Evolutionary conservation across 371 early-diverging fungal genomes (phyloP), one percentile per base, ranked within the genome.

Genomic region (Saksenaea oblongispora): DNA sequence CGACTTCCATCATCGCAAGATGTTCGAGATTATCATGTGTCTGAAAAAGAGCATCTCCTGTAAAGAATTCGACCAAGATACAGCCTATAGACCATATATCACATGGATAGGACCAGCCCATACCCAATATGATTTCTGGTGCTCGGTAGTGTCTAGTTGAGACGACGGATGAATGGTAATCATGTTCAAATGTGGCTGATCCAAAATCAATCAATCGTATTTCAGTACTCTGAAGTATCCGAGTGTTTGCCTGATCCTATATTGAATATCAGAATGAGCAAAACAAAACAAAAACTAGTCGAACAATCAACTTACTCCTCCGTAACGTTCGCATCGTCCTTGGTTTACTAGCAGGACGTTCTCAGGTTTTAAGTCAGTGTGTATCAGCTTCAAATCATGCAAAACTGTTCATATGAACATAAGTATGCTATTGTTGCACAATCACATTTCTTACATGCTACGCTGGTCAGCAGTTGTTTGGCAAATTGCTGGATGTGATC

Each of bases 31-130:
- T 91, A 68, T 95, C 94, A 59, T 94, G 95, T 1, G 95, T 94
- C 67, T 94, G 94, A 72, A 98, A 98, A 56, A 97, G 74, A 0
- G 98, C 97, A 63, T 95, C 94, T 5, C 98, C 98, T 0, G 95
- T 97, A 55, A 91, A 84, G 54, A 98, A 87, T 77, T 98, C 98
- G n/a, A 96, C 89, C 2, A 98, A 82, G 53, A 98, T 96, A 76
- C 98, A 98, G 1, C 98, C 98, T 64, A 97, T 79, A 9, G 97
- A 96, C 98, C 98, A 98, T 69, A 97, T 91, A 75, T 98, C 98
- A 76, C 97, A 97, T 31, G 96, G 94, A 76, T 87, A 97, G 31
- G 95, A 94, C 97, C 97, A 98, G 44, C 95, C 95, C 35, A 92
- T 73, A 54, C 84, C 84, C 59, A 98, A 75, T 54, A 98, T 95